phyloP scores from a whole-genome alignment of 129 eudicot species.

The Flaveria ramosissima region DNA sequence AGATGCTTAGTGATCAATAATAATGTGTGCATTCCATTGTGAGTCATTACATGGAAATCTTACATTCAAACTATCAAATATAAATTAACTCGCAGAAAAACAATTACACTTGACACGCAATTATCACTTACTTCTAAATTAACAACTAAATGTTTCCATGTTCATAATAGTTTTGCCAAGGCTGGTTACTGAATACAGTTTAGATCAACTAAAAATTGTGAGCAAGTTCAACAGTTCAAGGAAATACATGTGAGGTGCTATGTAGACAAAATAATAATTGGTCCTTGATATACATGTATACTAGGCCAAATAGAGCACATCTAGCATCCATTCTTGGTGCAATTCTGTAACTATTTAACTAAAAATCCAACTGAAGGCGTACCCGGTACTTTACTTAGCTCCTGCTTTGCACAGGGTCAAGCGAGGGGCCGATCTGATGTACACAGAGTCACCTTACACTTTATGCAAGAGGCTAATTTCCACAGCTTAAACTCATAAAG shows the following conservation, averaged over 20 bases:
- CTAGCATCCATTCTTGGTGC: not conserved
- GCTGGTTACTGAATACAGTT: not conserved
- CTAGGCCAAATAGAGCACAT: slow-evolving; percentile 15
- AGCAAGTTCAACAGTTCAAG: slow-evolving; percentile 15
- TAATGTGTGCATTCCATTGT: not conserved
- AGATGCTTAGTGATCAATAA: not conserved
- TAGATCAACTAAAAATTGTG: not conserved
- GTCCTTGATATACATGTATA: not conserved
- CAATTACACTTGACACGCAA: not conserved
- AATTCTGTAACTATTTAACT: not conserved
- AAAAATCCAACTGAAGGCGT: not conserved
- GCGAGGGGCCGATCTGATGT: no score
- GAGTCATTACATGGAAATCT: slow-evolving; percentile 11
- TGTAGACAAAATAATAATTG: not conserved
- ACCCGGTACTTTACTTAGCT: no score
- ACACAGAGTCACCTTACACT: no score
- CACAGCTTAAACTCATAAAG: no score
- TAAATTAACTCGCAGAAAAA: slow-evolving; percentile 1
- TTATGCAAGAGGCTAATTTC: no score
- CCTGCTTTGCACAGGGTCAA: no score
- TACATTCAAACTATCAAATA: slow-evolving; percentile 5
- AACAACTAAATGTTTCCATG: not conserved
- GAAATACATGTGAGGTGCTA: not conserved
- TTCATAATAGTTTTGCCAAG: not conserved
- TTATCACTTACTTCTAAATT: not conserved